These are phyloP conservation scores for Tricholoma matsutake DNA, from an alignment of 768 basidiomycete genomes.

Conservation along the genomic window DNA sequence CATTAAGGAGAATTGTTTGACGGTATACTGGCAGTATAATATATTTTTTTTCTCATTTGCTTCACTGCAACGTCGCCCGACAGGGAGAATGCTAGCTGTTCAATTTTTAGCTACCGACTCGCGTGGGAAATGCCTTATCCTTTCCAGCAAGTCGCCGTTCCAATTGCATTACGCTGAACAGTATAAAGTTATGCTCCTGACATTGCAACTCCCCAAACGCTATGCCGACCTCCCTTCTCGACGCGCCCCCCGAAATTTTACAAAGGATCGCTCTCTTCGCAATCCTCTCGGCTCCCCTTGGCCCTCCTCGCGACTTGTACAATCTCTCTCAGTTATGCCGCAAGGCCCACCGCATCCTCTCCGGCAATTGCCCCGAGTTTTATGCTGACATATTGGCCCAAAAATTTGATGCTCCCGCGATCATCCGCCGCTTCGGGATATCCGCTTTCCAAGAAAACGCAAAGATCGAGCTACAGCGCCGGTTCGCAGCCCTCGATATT, in stretches of 20 bases:
- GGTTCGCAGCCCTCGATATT: slow-evolving; percentile 42
- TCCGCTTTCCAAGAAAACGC: slow-evolving; percentile 28
- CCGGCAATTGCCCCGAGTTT: slow-evolving; percentile 23
- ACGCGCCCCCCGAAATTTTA: slow-evolving; percentile 31
- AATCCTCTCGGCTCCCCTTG: slow-evolving; percentile 24
- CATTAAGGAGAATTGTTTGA: not conserved
- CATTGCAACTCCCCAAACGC: slow-evolving; percentile 9
- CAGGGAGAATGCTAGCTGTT: not conserved
- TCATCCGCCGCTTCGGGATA: slow-evolving; percentile 35
- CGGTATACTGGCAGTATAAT: not conserved
- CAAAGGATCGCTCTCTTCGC: slow-evolving; percentile 33
- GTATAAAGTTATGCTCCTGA: slow-evolving; percentile 18
- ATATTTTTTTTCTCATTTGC: not conserved
- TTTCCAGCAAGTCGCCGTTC: slow-evolving; percentile 20
- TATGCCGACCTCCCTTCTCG: slow-evolving; percentile 32
- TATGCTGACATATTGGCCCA: slow-evolving; percentile 40
- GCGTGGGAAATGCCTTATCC: slow-evolving; percentile 16
- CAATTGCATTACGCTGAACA: slow-evolving; percentile 8
- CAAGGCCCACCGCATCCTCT: slow-evolving; percentile 25
- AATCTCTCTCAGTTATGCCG: slow-evolving; percentile 33
- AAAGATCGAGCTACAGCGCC: slow-evolving; percentile 42
- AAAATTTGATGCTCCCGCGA: slow-evolving; percentile 48
- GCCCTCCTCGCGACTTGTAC: slow-evolving; percentile 31
- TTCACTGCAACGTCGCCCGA: not conserved
- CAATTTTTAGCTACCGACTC: not conserved